Base-by-base conservation (phyloP, 192 early-diverging fungal species). In the Coemansia sp. region DNA sequence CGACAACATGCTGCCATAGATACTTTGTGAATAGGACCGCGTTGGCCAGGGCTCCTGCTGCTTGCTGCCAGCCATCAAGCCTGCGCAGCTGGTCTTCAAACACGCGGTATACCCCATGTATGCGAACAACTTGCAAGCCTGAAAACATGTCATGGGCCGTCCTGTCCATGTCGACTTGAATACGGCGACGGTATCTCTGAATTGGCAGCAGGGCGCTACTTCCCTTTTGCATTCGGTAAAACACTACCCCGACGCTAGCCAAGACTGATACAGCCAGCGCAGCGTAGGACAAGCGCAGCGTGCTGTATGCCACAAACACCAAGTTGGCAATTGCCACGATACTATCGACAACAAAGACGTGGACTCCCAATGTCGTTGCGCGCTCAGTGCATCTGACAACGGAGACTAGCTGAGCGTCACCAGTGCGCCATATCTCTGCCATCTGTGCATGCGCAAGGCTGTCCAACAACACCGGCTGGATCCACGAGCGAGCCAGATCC, bases 61-160 rank as follows among this genome's bases (percentile, higher is more conserved):
- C 39, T 63, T 37, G 15, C 50, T 46, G 15, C 55, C 35, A 5
- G 41, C 48, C 34, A 48, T 58, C 52, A 15, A 55, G 48, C 37
- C 15, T 22, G 18, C 40, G 26, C 12, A 74, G 34, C 39, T 21
- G 15, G 2, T 40, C 34, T 14, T 22, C 56, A 48, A 74, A 59
- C 18, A 21, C 38, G 18, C 37, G 36, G 35, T 60, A 74, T 0
- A 26, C 53, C 4, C 42, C 50, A 21, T 64, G 68, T 22, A 27
- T 67, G 11, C 72, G 72, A 42, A 74, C 66, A 3, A 62, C 56
- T 8, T 42, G 41, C 18, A 66, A 60, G 39, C 72, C 72, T 9
- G 72, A 74, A 33, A 74, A 56, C 34, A 64, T 8, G 9, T 64
- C 24, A 19, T 60, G 24, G 11, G 40, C 33, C 0, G 33, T 32